phyloP scores from a whole-genome alignment of 140 eudicot species.

The Stevia rebaudiana region DNA sequence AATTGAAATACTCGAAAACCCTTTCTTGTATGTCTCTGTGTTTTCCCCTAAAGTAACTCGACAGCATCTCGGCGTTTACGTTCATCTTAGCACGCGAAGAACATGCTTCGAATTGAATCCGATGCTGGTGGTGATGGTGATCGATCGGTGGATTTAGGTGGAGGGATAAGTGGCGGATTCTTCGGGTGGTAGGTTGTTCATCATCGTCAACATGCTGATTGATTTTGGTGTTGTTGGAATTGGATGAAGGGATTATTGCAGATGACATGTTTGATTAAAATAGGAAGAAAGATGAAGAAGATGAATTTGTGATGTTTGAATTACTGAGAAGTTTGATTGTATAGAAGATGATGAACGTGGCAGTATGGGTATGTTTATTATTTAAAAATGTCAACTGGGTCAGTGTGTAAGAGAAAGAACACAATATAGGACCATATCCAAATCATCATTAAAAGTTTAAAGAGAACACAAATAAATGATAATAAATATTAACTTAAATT shows the following conservation, averaged over 20 bases:
- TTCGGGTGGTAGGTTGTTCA: conserved; percentile 30
- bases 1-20: conserved; percentile 59
- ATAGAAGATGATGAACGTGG: neutral
- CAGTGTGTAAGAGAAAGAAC: neutral
- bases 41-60: conserved; percentile 60
- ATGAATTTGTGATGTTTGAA: neutral
- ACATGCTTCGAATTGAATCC: conserved; percentile 32
- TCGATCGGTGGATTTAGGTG: conserved; percentile 44
- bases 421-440: neutral
- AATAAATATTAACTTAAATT: too few species aligned
- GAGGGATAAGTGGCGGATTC: conserved; percentile 52
- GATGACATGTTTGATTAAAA: conserved; percentile 29
- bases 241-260: conserved; percentile 12
- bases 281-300: neutral
- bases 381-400: neutral
- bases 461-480: too few species aligned
- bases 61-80: conserved; percentile 41
- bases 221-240: neutral
- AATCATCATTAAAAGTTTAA: too few species aligned
- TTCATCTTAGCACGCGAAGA: conserved; percentile 38
- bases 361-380: conserved; percentile 3
- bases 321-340: neutral
- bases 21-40: conserved; percentile 62
- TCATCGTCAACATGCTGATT: conserved; percentile 10
- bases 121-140: neutral